phyloP scores from a whole-genome alignment of 805 yeast species.

The Wickerhamiella parazyma region DNA sequence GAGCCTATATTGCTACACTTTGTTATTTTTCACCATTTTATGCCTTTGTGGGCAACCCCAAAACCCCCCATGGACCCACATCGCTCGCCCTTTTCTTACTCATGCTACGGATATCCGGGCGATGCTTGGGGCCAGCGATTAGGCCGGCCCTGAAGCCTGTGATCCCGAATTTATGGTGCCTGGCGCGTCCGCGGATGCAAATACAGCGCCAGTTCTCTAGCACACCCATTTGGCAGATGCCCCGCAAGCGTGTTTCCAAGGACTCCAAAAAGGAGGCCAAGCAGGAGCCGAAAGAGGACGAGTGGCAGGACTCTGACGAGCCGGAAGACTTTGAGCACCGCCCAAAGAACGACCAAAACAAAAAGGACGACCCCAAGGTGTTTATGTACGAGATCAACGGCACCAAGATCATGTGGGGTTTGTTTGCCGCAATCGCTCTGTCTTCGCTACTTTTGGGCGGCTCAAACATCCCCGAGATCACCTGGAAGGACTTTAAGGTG shows the following conservation, averaged over 20 bases:
- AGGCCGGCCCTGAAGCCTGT: not conserved
- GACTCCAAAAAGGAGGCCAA: not conserved
- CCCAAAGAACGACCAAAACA: not conserved
- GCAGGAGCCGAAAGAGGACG: not conserved
- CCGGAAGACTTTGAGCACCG: not conserved
- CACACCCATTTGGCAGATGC: not conserved
- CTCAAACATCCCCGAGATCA: conserved; percentile 26
- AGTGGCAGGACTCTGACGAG: conserved; percentile 7
- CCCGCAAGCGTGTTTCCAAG: not conserved
- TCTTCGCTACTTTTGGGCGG: conserved; percentile 17
- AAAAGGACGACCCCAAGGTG: not conserved
- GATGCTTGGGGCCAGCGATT: not conserved
- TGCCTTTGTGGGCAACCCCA: not conserved
- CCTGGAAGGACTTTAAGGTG: conserved; percentile 78
- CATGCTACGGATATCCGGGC: not conserved
- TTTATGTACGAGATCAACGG: conserved; percentile 14
- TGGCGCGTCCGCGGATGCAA: no score
- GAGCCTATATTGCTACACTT: no score
- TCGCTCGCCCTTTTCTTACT: not conserved
- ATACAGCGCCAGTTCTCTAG: not conserved
- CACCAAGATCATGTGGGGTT: conserved; percentile 18
- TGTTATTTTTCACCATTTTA: not conserved
- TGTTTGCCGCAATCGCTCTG: conserved; percentile 15
- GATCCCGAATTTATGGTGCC: no score
- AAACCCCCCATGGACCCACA: not conserved